Evolutionary conservation across 805 yeast genomes (phyloP), one percentile per base, ranked within the genome.

Genomic region (Metschnikowia lochheadii): DNA sequence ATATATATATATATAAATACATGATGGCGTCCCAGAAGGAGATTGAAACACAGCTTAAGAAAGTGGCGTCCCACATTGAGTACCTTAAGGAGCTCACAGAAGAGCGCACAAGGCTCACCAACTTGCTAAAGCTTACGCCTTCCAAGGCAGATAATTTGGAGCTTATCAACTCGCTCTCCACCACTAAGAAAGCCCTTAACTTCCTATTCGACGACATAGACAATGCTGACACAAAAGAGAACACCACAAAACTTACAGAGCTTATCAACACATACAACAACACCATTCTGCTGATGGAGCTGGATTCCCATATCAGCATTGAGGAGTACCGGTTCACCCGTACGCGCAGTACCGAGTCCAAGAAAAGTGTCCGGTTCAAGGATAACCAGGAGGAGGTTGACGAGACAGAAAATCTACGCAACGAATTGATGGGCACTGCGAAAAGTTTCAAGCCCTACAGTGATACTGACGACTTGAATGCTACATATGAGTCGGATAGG

Each of bases 111-210:
- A 55, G 67, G 15, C 62, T 70, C 39, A 50, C 67, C 3, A 49
- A 52, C 5, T 59, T 64, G 14, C 63, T 73, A 35, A 56, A 63
- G 32, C 63, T 73, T 33, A 59, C 68, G 21, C 78, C 78, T 3
- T 69, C 75, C 6, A 50, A 66, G 13, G 65, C 70, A 39, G 78
- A 73, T 50, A 71, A 69, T 49, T 62, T 61, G 54, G 77, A 72
- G 41, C 49, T 73, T 21, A 63, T 69, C 32, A 63, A 55, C 39
- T 57, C 60, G 36, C 60, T 73, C 41, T 56, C 59, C 29, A 63
- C 64, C 51, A 55, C 65, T 34, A 49, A 57, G 41, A 60, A 69
- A 47, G 59, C 62, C 40, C 57, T 73, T 34, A 58, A 50, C 23
- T 69, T 64, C 48, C 52, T 69, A 21, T 65, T 63, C 38, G 64